Percentiles rank a stretch among this genome's conserved stretches.
Conservation (phyloP, 2,329 filamentous ascomycete genomes). For the Diaporthe aspalathi region DNA sequence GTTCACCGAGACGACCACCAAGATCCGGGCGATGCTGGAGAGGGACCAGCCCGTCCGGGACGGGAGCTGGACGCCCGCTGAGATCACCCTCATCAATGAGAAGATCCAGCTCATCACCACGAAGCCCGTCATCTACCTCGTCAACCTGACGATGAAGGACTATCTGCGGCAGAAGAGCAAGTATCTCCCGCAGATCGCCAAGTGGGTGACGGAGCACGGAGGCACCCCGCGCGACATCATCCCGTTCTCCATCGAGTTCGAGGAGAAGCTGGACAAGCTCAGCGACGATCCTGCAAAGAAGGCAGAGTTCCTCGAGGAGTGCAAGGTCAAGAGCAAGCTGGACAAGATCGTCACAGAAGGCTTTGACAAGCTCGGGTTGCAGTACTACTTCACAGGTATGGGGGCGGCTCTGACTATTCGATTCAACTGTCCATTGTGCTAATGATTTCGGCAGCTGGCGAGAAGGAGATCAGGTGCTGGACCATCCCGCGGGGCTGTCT, state of each 20-base stretch:
- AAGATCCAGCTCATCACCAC: conserved; percentile 59
- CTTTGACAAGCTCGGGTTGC: conserved; percentile 56
- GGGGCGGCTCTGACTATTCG: neutral
- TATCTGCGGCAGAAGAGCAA: conserved; percentile 60
- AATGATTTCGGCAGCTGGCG: conserved; percentile 47
- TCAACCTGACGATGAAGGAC: conserved; percentile 60
- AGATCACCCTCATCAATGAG: conserved; percentile 58
- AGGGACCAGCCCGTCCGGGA: conserved; percentile 55
- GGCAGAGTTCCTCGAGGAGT: conserved; percentile 52
- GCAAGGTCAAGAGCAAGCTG: conserved; percentile 55
- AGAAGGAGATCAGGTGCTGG: conserved; percentile 60
- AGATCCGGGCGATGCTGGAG: conserved; percentile 55
- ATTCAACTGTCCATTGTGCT: neutral
- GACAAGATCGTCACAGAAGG: conserved; percentile 58
- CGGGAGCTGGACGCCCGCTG: conserved; percentile 55
- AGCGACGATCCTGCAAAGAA: conserved; percentile 51
- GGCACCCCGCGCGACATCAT: conserved; percentile 55
- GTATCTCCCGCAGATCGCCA: conserved; percentile 56
- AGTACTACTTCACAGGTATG: conserved; percentile 58
- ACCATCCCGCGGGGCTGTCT: conserved; percentile 52
- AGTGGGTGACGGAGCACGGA: conserved; percentile 58
- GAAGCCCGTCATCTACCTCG: conserved; percentile 58
- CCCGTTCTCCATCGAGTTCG: conserved; percentile 58
- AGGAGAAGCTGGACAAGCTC: conserved; percentile 55
- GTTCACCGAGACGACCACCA: conserved; percentile 56